These are phyloP conservation scores for Phytophthora constricta DNA, from an alignment of 352 stramenopile species.

Conservation along the genomic window DNA sequence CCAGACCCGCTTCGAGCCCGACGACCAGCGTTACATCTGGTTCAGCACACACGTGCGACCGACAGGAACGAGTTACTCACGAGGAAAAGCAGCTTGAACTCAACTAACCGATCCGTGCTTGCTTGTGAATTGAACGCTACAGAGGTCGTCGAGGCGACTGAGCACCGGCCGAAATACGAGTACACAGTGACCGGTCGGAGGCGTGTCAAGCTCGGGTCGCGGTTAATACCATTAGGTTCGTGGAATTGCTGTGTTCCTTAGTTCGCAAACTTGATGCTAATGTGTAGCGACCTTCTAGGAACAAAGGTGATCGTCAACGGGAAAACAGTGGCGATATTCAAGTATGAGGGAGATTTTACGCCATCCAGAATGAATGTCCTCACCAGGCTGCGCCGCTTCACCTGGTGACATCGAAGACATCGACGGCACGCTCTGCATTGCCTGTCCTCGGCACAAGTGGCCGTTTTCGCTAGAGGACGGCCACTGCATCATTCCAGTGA, in stretches of 20 bases:
- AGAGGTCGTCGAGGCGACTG: constrained; percentile 82
- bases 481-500: constrained; percentile 61
- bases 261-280: neutral
- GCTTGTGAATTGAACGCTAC: constrained; percentile 1
- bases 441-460: constrained; percentile 84
- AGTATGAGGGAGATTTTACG: constrained; percentile 73
- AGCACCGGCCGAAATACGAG: constrained; percentile 74
- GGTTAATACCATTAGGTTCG: constrained; percentile 64
- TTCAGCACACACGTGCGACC: constrained; percentile 66
- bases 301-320: constrained; percentile 72
- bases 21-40: constrained; percentile 61
- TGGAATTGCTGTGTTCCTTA: neutral
- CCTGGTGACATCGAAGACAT: constrained; percentile 89
- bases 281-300: constrained; percentile 37
- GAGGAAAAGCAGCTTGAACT: neutral
- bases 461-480: constrained; percentile 83
- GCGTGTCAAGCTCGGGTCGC: constrained; percentile 73
- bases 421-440: constrained; percentile 69
- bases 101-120: constrained; percentile 4
- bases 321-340: constrained; percentile 81
- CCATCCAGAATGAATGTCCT: constrained; percentile 80
- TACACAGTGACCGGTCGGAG: constrained; percentile 77
- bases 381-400: constrained; percentile 83
- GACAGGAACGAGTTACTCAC: constrained; percentile 45
- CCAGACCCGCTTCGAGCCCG: constrained; percentile 9